phyloP scores from a whole-genome alignment of 2,329 filamentous ascomycete species.

The Penicillium psychrosexuale region DNA sequence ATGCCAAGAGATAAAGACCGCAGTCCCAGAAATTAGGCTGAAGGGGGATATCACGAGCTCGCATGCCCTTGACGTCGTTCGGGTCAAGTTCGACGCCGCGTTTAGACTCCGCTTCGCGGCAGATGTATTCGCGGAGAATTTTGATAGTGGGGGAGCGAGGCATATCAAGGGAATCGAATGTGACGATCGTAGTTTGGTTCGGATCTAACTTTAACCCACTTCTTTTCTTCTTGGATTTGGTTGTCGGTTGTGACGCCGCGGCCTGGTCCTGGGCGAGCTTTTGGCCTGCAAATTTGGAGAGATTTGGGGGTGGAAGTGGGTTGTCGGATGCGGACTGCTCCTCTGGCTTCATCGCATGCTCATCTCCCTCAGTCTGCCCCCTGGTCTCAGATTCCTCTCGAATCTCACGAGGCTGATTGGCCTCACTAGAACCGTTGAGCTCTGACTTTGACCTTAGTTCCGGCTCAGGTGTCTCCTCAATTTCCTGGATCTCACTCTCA shows the following conservation, averaged over 20 bases:
- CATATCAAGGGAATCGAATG: constrained; percentile 77
- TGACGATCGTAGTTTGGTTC: constrained; percentile 69
- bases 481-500: constrained; percentile 24
- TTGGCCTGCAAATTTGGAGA: constrained; percentile 12
- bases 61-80: constrained; percentile 58
- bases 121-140: constrained; percentile 72
- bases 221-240: constrained; percentile 29
- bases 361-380: constrained; percentile 7
- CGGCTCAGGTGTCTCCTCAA: constrained; percentile 29
- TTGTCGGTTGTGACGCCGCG: constrained; percentile 4
- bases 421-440: background rate
- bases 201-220: constrained; percentile 45
- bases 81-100: constrained; percentile 48
- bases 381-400: constrained; percentile 22
- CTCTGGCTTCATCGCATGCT: constrained; percentile 20
- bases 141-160: constrained; percentile 62
- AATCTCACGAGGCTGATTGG: background rate
- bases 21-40: constrained; percentile 88
- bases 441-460: constrained; percentile 1
- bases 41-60: constrained; percentile 69
- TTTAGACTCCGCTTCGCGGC: constrained; percentile 67
- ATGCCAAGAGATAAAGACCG: constrained; percentile 80
- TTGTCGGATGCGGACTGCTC: constrained; percentile 17
- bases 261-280: constrained; percentile 7
- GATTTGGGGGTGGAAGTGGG: constrained; percentile 13